A percentile compares a stretch with the other conserved stretches of the same genome.
Evolutionary conservation across 129 eudicot species (phyloP).

Genomic region (Helianthus annuus): DNA sequence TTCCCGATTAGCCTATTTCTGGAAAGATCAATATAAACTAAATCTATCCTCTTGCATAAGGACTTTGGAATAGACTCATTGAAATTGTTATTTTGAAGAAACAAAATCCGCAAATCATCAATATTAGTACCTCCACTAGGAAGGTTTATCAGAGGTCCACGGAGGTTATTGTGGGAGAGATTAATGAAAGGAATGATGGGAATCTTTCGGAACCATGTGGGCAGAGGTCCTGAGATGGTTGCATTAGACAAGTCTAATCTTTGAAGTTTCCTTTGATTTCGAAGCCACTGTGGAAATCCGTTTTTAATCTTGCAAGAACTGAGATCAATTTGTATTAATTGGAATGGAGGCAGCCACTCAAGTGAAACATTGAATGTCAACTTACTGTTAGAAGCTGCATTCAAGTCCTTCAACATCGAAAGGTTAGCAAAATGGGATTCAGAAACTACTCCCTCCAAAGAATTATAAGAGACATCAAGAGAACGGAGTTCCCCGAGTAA

Average conservation of each 20-base stretch:
- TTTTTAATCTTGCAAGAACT: conserved; percentile 6
- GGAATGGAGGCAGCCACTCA: not conserved
- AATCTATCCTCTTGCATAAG: not conserved
- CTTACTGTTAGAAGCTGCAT: not conserved
- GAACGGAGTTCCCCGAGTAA: not conserved
- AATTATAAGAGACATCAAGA: not conserved
- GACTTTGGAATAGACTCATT: conserved; percentile 11
- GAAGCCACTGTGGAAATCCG: conserved; percentile 32
- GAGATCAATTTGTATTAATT: not conserved
- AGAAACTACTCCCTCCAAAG: not conserved
- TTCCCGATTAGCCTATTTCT: conserved; percentile 1
- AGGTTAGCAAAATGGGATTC: not conserved
- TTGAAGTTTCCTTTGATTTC: too few relatives aligned
- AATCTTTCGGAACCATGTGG: not conserved
- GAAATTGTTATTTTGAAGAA: conserved; percentile 7
- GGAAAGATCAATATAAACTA: not conserved
- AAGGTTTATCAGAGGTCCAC: not conserved
- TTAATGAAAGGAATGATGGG: not conserved
- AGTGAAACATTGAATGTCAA: not conserved
- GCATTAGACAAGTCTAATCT: too few relatives aligned
- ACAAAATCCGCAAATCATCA: too few relatives aligned
- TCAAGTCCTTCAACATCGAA: not conserved
- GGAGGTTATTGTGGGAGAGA: conserved; percentile 24
- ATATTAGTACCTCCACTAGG: not conserved
- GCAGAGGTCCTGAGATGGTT: not conserved